These are phyloP conservation scores for Trichoderma koningii DNA, from an alignment of 2,329 filamentous ascomycete species.

Conservation along the genomic window DNA sequence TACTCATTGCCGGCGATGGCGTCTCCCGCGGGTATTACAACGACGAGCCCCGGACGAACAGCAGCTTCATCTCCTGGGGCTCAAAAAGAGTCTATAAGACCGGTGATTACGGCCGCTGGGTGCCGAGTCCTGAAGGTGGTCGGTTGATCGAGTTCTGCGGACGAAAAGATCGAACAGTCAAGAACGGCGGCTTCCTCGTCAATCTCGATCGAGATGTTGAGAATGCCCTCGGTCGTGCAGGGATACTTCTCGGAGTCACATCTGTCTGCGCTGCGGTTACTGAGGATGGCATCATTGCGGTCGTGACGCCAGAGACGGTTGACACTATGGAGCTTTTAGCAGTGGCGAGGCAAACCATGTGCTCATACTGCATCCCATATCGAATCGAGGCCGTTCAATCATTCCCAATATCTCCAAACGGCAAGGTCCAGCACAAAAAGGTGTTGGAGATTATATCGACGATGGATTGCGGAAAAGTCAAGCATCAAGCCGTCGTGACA, in stretches of 20 bases:
- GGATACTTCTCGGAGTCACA: conserved; percentile 4
- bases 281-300: conserved; percentile 23
- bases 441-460: not conserved
- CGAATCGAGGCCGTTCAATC: conserved; percentile 5
- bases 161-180: conserved; percentile 25
- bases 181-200: conserved; percentile 24
- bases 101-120: conserved; percentile 22
- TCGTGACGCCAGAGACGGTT: conserved; percentile 18
- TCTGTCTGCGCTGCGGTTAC: conserved; percentile 14
- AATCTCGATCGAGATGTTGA: conserved; percentile 26
- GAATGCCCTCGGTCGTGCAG: conserved; percentile 7
- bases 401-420: conserved; percentile 21
- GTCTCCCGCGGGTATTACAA: conserved; percentile 21
- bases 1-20: conserved; percentile 19
- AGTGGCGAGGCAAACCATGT: conserved; percentile 12
- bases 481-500: not conserved
- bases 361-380: conserved; percentile 20
- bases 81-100: conserved; percentile 16
- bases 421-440: conserved; percentile 17
- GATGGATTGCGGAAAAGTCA: not conserved
- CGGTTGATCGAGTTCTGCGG: conserved; percentile 23
- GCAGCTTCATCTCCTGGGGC: not conserved
- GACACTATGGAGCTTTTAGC: not conserved
- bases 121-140: conserved; percentile 7
- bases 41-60: not conserved